These are phyloP conservation scores for Starmera pachycereana DNA, from an alignment of 805 yeast genomes.

Conservation along the genomic window DNA sequence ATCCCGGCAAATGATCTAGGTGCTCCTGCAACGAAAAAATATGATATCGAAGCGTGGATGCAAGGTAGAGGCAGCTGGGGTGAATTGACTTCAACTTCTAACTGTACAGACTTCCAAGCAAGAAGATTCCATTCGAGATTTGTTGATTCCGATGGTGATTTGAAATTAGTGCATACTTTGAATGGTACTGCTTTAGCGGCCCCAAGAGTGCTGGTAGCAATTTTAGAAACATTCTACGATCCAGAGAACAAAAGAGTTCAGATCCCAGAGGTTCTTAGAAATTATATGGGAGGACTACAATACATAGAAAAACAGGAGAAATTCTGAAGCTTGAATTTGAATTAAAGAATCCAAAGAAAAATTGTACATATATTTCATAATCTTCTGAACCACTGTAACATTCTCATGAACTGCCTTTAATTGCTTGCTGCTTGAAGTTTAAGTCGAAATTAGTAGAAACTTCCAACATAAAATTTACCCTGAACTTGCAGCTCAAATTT, in stretches of 20 bases:
- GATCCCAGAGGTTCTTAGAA: constrained; percentile 60
- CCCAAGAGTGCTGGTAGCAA: constrained; percentile 82
- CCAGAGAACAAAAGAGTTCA: constrained; percentile 38
- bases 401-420: too few species aligned
- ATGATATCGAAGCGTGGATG: constrained; percentile 97
- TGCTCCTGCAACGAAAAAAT: constrained; percentile 84
- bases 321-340: too few species aligned
- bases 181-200: constrained; percentile 96
- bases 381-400: too few species aligned
- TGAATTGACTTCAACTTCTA: constrained; percentile 83
- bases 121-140: constrained; percentile 68
- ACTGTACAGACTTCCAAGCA: constrained; percentile 86
- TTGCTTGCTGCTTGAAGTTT: too few species aligned
- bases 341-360: too few species aligned
- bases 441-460: too few species aligned
- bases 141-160: constrained; percentile 24
- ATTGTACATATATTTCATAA: too few species aligned
- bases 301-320: constrained; percentile 7
- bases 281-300: constrained; percentile 57
- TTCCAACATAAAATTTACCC: too few species aligned
- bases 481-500: too few species aligned
- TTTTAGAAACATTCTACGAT: constrained; percentile 80
- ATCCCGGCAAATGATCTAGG: constrained; percentile 93
- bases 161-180: constrained; percentile 61
- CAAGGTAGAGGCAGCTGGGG: constrained; percentile 94